These are phyloP conservation scores for Neonectria neomacrospora DNA, from an alignment of 2,329 filamentous ascomycete species.

Conservation along the genomic window DNA sequence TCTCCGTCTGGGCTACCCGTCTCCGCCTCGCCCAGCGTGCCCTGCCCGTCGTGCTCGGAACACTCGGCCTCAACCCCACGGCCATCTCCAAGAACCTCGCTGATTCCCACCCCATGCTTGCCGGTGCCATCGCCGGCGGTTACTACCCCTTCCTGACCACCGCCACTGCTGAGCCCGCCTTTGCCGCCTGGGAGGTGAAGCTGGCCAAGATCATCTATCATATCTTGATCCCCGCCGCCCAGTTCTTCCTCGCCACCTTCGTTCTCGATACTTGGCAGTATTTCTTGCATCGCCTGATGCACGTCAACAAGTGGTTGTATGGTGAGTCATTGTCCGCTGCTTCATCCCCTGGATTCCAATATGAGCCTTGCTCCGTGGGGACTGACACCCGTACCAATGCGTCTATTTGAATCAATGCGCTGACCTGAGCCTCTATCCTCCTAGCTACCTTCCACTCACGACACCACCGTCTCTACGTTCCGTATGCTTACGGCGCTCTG, in stretches of 20 bases:
- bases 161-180: slow-evolving; percentile 73
- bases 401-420: slow-evolving; percentile 20
- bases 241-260: slow-evolving; percentile 78
- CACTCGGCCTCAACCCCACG: slow-evolving; percentile 80
- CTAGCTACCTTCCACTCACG: slow-evolving; percentile 89
- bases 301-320: slow-evolving; percentile 97
- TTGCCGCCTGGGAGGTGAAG: slow-evolving; percentile 84
- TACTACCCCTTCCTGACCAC: slow-evolving; percentile 78
- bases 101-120: slow-evolving; percentile 76
- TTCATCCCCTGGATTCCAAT: background rate
- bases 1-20: slow-evolving; percentile 89
- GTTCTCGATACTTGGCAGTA: slow-evolving; percentile 98
- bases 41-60: slow-evolving; percentile 76
- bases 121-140: slow-evolving; percentile 81
- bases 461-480: slow-evolving; percentile 96
- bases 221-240: slow-evolving; percentile 77
- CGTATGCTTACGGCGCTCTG: slow-evolving; percentile 94
- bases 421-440: slow-evolving; percentile 64
- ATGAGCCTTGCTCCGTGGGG: background rate
- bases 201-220: slow-evolving; percentile 84
- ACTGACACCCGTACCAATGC: background rate
- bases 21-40: slow-evolving; percentile 81
- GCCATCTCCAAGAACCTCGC: slow-evolving; percentile 81
- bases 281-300: slow-evolving; percentile 95
- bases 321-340: slow-evolving; percentile 65